A percentile compares a stretch with the other conserved stretches of the same genome.
Conservation (phyloP, 495 filamentous ascomycete species). For the Neurospora sp. region DNA sequence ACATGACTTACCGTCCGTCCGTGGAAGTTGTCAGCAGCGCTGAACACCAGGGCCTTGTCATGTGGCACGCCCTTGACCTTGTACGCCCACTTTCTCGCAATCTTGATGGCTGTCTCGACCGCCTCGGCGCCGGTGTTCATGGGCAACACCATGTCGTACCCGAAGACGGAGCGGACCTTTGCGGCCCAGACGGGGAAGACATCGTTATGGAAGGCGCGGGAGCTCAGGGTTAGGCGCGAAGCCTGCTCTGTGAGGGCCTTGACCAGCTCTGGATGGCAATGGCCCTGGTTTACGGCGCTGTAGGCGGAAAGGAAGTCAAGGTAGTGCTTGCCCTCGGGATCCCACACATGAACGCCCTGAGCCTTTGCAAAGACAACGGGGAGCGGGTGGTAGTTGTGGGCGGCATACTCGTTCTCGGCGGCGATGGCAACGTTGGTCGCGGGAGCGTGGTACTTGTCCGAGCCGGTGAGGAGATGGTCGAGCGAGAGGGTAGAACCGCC, state of each 20-base stretch:
- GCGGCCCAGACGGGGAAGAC: conserved; percentile 95
- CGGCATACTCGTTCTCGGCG: conserved; percentile 73
- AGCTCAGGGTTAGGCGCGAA: conserved; percentile 80
- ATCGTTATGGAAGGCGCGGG: conserved; percentile 96
- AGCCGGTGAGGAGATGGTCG: conserved; percentile 19
- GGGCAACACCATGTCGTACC: conserved; percentile 96
- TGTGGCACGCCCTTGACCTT: conserved; percentile 86
- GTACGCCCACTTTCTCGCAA: conserved; percentile 98
- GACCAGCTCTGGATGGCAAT: conserved; percentile 94
- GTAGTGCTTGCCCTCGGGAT: conserved; percentile 94
- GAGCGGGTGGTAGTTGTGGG: conserved; percentile 98
- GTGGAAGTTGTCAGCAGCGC: conserved; percentile 88
- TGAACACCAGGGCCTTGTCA: conserved; percentile 75
- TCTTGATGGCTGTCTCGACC: conserved; percentile 96
- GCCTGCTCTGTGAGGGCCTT: conserved; percentile 86
- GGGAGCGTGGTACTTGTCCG: conserved; percentile 60
- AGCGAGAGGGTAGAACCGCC: conserved; percentile 16
- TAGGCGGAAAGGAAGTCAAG: conserved; percentile 98
- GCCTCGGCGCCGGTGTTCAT: conserved; percentile 99
- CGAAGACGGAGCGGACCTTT: conserved; percentile 76
- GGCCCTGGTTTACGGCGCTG: conserved; percentile 95
- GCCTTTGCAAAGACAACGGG: conserved; percentile 83
- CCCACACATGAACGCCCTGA: conserved; percentile 82
- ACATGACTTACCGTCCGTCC: conserved; percentile 67
- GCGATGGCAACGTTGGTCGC: conserved; percentile 72